Percentiles rank a stretch among this genome's conserved stretches.
phyloP scores from a whole-genome alignment of 2,329 filamentous ascomycete species.

The Aspergillus novofumigatus region DNA sequence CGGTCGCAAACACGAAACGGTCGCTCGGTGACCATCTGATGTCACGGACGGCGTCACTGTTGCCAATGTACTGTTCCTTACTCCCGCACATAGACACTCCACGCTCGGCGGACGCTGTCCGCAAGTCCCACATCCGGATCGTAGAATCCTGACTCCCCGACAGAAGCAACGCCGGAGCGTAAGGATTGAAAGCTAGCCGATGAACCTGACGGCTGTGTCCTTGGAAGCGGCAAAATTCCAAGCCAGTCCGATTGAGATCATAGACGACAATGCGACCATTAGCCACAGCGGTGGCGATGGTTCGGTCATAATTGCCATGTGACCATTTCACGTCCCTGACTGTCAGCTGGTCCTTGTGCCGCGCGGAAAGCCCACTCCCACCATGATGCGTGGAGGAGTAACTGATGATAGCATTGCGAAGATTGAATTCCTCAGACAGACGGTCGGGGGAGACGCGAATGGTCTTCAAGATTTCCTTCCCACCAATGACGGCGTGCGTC shows the following conservation, averaged over 20 bases:
- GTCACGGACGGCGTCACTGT: constrained; percentile 59
- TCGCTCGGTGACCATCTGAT: constrained; percentile 63
- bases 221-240: constrained; percentile 59
- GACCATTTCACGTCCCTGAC: constrained; percentile 67
- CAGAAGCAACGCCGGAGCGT: constrained; percentile 55
- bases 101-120: constrained; percentile 47
- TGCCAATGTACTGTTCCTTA: constrained; percentile 52
- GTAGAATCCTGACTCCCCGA: constrained; percentile 63
- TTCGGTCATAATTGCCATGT: constrained; percentile 56
- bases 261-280: constrained; percentile 64
- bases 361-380: constrained; percentile 41
- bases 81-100: constrained; percentile 52
- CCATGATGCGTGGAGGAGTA: constrained; percentile 51
- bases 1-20: constrained; percentile 59
- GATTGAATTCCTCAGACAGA: constrained; percentile 60
- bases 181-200: constrained; percentile 61
- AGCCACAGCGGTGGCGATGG: constrained; percentile 60
- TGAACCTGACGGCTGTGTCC: constrained; percentile 64
- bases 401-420: constrained; percentile 57
- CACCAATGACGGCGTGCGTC: constrained; percentile 62
- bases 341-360: constrained; percentile 56
- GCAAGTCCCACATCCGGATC: constrained; percentile 62
- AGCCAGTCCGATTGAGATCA: constrained; percentile 57
- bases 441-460: constrained; percentile 54
- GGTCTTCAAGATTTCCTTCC: constrained; percentile 63